Conservation (phyloP, 305 asterid genomes). For the Fraxinus floribunda region DNA sequence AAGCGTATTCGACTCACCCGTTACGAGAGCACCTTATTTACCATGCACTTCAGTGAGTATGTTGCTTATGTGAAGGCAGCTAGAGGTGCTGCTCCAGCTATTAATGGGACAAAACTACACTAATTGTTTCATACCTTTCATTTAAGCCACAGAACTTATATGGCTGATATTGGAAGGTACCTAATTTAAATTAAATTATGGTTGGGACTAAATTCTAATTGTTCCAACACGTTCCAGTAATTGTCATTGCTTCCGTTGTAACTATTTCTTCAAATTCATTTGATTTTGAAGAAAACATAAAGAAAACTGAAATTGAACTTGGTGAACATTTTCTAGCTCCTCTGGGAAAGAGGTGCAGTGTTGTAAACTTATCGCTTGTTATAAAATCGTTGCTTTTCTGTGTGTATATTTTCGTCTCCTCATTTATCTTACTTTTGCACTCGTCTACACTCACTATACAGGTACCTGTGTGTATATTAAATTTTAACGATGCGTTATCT, state of each 20-base stretch:
- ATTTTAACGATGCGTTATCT: background rate
- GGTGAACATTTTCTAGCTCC: background rate
- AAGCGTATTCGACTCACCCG: constrained; percentile 67
- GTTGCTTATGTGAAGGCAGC: constrained; percentile 65
- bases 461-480: background rate
- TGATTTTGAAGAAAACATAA: constrained; percentile 8
- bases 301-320: background rate
- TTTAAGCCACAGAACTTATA: constrained; percentile 28
- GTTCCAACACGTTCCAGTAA: constrained; percentile 26
- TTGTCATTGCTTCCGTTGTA: constrained; percentile 2
- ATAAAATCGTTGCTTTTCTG: background rate
- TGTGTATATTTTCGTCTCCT: background rate
- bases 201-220: constrained; percentile 34
- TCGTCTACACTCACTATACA: background rate
- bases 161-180: constrained; percentile 29
- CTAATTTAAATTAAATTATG: constrained; percentile 21
- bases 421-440: background rate
- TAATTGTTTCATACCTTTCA: constrained; percentile 30
- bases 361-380: background rate
- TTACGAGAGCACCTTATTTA: constrained; percentile 82
- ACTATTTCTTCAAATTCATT: constrained; percentile 14
- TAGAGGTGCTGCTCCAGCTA: constrained; percentile 72
- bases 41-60: constrained; percentile 77
- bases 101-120: constrained; percentile 62
- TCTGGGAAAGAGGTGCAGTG: background rate